Conservation (phyloP, 345 rosid species). For the Anacardium occidentale region DNA sequence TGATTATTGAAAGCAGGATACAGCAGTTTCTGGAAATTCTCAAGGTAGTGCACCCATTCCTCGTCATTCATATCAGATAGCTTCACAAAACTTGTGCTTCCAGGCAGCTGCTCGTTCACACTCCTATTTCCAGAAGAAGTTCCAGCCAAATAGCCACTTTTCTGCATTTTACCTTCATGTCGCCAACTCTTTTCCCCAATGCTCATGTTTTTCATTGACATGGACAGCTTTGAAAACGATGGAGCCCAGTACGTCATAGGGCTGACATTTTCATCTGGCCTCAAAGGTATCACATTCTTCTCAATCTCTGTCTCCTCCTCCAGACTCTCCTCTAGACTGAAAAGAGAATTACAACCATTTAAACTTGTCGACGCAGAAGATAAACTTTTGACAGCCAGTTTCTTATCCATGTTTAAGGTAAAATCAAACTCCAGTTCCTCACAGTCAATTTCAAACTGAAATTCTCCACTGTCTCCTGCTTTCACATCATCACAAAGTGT, state of each 20-base stretch:
- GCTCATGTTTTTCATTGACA: constrained; percentile 31
- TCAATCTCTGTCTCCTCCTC: constrained; percentile 29
- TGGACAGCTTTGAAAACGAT: constrained; percentile 30
- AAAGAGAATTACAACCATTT: constrained; percentile 33
- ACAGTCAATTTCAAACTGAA: constrained; percentile 46
- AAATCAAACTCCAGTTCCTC: constrained; percentile 27
- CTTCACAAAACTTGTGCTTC: constrained; percentile 51
- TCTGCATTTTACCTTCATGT: constrained; percentile 30
- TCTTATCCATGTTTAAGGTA: constrained; percentile 22
- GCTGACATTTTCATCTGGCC: constrained; percentile 13
- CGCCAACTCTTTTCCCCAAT: constrained; percentile 31
- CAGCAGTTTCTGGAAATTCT: constrained; percentile 47
- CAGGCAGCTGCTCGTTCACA: constrained; percentile 51
- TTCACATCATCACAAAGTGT: constrained; percentile 28
- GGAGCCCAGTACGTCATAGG: constrained; percentile 6
- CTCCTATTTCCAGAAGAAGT: constrained; percentile 45
- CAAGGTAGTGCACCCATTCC: constrained; percentile 52
- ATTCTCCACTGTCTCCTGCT: constrained; percentile 36
- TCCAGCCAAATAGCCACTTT: constrained; percentile 41
- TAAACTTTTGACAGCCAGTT: constrained; percentile 22
- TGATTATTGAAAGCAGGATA: constrained; percentile 35
- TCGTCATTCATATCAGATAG: constrained; percentile 50
- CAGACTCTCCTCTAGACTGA: constrained; percentile 38
- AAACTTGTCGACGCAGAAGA: constrained; percentile 15
- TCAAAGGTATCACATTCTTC: constrained; percentile 7